Conservation (phyloP, 225 moss, liverwort and hornwort species). For the Physcomitrellopsis africana region DNA sequence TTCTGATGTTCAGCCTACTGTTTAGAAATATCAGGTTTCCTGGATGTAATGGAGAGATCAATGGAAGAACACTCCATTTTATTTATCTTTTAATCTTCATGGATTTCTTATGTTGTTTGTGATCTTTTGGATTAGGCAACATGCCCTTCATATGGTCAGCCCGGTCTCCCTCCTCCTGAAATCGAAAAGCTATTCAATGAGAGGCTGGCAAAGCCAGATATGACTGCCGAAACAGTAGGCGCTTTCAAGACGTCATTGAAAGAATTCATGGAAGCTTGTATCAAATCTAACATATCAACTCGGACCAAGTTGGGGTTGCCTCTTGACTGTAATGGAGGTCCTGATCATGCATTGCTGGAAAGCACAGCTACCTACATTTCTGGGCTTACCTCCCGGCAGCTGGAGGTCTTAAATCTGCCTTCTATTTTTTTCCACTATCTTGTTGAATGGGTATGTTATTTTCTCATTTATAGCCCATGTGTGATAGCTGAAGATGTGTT, state of each 20-base stretch:
- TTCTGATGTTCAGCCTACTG: not conserved
- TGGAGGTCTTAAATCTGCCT: slow-evolving; percentile 57
- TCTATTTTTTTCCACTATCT: not conserved
- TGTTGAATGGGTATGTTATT: not conserved
- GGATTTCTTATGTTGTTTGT: slow-evolving; percentile 16
- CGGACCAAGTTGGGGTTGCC: slow-evolving; percentile 72
- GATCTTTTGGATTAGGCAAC: slow-evolving; percentile 66
- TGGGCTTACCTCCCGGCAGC: slow-evolving; percentile 74
- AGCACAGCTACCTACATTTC: slow-evolving; percentile 73
- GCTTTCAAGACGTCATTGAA: slow-evolving; percentile 73
- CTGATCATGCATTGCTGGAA: slow-evolving; percentile 56
- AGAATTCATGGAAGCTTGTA: slow-evolving; percentile 64
- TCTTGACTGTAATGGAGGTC: slow-evolving; percentile 46
- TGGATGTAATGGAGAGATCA: not conserved
- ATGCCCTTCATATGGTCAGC: slow-evolving; percentile 67
- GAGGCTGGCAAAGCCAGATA: slow-evolving; percentile 75
- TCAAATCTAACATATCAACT: slow-evolving; percentile 54
- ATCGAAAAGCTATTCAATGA: slow-evolving; percentile 55
- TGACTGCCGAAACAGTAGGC: slow-evolving; percentile 63
- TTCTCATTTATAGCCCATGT: slow-evolving; percentile 5
- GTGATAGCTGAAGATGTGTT: slow-evolving; percentile 34
- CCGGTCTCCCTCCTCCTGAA: slow-evolving; percentile 54
- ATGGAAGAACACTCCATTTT: slow-evolving; percentile 3
- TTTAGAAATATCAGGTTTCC: not conserved
- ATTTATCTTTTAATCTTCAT: slow-evolving; percentile 6